Conservation (phyloP, 306 rosid genomes). For the Benincasa hispida region DNA sequence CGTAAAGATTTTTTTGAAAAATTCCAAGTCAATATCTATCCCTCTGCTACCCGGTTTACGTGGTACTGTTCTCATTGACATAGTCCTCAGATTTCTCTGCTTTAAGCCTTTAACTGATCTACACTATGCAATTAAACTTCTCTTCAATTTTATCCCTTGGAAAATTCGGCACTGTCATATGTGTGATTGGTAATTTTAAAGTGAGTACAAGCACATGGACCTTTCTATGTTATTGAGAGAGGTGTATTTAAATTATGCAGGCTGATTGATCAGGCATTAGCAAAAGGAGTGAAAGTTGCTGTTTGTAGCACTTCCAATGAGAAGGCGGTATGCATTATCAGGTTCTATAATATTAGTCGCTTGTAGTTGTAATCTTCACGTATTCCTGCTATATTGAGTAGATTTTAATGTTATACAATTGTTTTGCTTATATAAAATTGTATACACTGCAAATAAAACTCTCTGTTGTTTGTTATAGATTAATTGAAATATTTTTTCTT, state of each 20-base stretch:
- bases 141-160: background rate
- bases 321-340: conserved; percentile 89
- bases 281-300: conserved; percentile 84
- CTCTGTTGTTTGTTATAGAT: background rate
- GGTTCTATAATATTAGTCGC: conserved; percentile 23
- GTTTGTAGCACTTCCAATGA: conserved; percentile 98
- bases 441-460: background rate
- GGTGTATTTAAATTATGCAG: conserved; percentile 26
- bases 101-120: background rate
- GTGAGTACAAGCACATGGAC: background rate
- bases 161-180: background rate
- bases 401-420: background rate
- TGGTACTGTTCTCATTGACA: background rate
- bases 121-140: background rate
- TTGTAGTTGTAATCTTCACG: conserved; percentile 2
- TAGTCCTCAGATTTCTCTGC: background rate
- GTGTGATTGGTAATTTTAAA: background rate
- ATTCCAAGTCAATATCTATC: background rate
- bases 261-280: conserved; percentile 83
- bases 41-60: background rate
- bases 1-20: background rate
- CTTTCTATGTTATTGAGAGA: too few species aligned
- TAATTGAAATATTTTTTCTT: background rate
- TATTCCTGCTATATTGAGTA: background rate
- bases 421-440: background rate